These are phyloP conservation scores for Anisodus tanguticus DNA, from an alignment of 257 asterid genomes.

Conservation along the genomic window DNA sequence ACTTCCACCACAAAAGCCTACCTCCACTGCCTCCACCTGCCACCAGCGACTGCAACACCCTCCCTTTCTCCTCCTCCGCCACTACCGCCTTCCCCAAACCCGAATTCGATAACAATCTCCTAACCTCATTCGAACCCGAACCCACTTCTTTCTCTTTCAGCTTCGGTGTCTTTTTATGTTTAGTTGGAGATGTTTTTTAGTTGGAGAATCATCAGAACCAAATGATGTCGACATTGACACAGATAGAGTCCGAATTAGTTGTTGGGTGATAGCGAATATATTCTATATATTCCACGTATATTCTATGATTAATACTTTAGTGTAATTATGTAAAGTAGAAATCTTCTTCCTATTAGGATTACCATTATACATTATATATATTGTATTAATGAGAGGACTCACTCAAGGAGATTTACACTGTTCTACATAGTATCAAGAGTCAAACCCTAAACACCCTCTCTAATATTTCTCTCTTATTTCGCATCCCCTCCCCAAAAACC, in stretches of 20 bases:
- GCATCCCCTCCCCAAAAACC: no score
- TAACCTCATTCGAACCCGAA: not conserved
- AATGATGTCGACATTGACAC: not conserved
- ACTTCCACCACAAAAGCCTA: conserved; percentile 35
- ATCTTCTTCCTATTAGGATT: no score
- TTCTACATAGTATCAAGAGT: no score
- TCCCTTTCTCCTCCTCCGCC: conserved; percentile 37
- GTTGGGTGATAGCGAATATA: not conserved
- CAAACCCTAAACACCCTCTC: no score
- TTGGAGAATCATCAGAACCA: conserved; percentile 3
- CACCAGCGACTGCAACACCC: conserved; percentile 44
- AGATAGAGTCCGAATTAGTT: conserved; percentile 18
- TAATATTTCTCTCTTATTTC: no score
- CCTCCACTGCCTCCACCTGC: conserved; percentile 36
- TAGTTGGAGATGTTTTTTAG: not conserved
- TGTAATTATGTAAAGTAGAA: no score
- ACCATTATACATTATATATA: no score
- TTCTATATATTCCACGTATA: no score
- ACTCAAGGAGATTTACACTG: no score
- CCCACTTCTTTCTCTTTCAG: conserved; percentile 11
- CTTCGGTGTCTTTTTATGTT: conserved; percentile 19
- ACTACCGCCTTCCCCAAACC: conserved; percentile 38
- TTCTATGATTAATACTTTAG: no score
- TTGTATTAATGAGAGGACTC: no score
- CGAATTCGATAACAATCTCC: conserved; percentile 32